Evolutionary conservation across 2,329 filamentous ascomycete genomes (phyloP).

Genomic region (Xylariaceae sp.): DNA sequence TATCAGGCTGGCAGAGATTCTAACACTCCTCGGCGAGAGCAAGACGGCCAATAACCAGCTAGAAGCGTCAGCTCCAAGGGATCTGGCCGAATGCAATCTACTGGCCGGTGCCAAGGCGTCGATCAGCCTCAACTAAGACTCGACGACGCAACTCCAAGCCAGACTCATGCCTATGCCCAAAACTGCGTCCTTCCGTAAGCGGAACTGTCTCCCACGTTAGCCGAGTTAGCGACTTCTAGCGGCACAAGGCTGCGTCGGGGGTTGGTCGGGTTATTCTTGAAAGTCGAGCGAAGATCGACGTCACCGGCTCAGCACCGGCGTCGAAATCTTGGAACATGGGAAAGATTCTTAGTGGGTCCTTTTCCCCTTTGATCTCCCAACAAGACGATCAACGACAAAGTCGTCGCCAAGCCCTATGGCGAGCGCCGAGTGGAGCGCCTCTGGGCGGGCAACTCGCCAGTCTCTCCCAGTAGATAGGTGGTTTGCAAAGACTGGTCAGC

Average conservation of each 20-base stretch:
- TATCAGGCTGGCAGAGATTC: conserved; percentile 11
- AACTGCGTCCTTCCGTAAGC: conserved; percentile 12
- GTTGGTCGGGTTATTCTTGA: background rate
- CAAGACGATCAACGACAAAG: conserved; percentile 5
- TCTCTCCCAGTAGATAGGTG: background rate
- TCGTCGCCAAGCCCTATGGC: conserved; percentile 10
- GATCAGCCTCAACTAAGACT: conserved; percentile 18
- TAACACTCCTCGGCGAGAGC: background rate
- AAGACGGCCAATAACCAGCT: conserved; percentile 9
- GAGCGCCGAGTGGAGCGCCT: conserved; percentile 3
- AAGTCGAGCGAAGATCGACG: conserved; percentile 10
- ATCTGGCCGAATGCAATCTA: conserved; percentile 8
- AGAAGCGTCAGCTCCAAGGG: conserved; percentile 10
- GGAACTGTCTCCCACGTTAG: conserved; percentile 6
- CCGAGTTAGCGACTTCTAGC: conserved; percentile 2
- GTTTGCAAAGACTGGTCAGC: conserved; percentile 1
- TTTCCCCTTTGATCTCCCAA: conserved; percentile 6
- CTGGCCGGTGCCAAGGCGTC: conserved; percentile 19
- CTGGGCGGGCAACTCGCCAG: background rate
- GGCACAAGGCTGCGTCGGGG: conserved; percentile 2
- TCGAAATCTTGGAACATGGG: conserved; percentile 7
- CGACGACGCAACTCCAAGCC: conserved; percentile 5
- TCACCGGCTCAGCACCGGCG: background rate
- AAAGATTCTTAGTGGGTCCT: background rate
- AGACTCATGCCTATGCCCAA: background rate